These are phyloP conservation scores for Leishmania guyanensis DNA, from an alignment of 208 protist genomes.

Conservation along the genomic window DNA sequence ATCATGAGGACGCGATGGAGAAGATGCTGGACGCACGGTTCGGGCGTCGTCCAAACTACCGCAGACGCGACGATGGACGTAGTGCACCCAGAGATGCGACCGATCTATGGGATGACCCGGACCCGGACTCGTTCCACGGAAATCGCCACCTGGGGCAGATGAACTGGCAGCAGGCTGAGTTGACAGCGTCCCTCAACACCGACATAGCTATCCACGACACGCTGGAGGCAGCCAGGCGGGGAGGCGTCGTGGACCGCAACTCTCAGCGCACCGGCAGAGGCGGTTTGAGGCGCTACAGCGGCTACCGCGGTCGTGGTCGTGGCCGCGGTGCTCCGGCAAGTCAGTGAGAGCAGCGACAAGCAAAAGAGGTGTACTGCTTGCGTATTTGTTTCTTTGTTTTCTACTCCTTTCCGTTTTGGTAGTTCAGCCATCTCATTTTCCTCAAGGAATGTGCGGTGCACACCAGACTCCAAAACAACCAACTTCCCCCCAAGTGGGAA, in stretches of 20 bases:
- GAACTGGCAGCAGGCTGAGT: constrained; percentile 81
- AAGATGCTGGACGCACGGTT: constrained; percentile 38
- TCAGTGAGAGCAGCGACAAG: not conserved
- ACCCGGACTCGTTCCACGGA: constrained; percentile 74
- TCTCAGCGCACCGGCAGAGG: constrained; percentile 26
- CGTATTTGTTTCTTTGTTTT: constrained; percentile 12
- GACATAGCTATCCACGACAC: constrained; percentile 23
- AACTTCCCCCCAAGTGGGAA: not conserved
- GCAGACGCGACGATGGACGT: constrained; percentile 22
- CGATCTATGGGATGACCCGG: constrained; percentile 82
- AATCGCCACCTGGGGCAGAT: constrained; percentile 58
- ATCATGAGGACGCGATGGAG: constrained; percentile 30
- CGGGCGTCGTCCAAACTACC: constrained; percentile 36
- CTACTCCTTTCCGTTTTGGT: constrained; percentile 4
- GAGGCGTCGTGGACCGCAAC: constrained; percentile 12
- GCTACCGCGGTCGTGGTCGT: constrained; percentile 17
- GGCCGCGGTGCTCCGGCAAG: constrained; percentile 8
- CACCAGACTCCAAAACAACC: constrained; percentile 2
- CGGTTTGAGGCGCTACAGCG: constrained; percentile 6
- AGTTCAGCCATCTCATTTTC: not conserved
- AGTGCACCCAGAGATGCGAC: constrained; percentile 21
- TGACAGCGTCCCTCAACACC: constrained; percentile 23
- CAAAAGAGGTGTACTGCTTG: not conserved
- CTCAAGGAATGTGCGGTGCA: not conserved
- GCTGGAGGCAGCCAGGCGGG: constrained; percentile 19